A percentile compares a stretch with the other conserved stretches of the same genome.
Evolutionary conservation across 306 rosid genomes (phyloP).

Genomic region (Cucurbita moschata): DNA sequence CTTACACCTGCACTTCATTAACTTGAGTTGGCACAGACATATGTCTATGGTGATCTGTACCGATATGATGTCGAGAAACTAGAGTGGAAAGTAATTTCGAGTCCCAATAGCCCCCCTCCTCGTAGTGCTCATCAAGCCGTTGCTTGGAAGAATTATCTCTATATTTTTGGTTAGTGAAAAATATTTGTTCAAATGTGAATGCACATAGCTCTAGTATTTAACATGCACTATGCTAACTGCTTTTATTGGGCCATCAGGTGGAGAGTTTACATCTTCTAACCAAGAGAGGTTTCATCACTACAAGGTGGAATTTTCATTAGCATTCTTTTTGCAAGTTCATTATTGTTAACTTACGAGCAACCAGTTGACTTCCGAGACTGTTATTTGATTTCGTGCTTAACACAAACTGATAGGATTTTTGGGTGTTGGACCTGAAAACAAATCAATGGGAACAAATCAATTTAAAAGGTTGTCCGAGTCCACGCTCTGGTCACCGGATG

Average conservation of each 20-base stretch:
- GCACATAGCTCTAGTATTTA: background rate
- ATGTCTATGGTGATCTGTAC: conserved; percentile 73
- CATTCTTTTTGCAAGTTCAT: conserved; percentile 5
- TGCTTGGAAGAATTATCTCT: conserved; percentile 89
- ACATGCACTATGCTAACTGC: background rate
- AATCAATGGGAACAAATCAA: conserved; percentile 97
- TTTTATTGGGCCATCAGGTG: conserved; percentile 32
- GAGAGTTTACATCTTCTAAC: conserved; percentile 93
- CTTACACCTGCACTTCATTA: background rate
- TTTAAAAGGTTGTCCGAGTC: conserved; percentile 85
- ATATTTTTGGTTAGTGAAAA: conserved; percentile 51
- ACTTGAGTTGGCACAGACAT: conserved; percentile 48
- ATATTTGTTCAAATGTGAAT: background rate
- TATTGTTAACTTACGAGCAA: background rate
- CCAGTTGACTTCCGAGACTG: conserved; percentile 11
- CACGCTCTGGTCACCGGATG: conserved; percentile 98
- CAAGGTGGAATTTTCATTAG: conserved; percentile 39
- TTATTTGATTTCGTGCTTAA: conserved; percentile 4
- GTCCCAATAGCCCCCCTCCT: conserved; percentile 98
- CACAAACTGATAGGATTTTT: conserved; percentile 52
- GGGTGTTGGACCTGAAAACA: conserved; percentile 88
- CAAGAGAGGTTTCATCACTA: conserved; percentile 99
- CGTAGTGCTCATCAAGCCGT: conserved; percentile 96
- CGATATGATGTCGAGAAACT: conserved; percentile 77
- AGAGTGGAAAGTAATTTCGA: conserved; percentile 81